phyloP scores from a whole-genome alignment of 495 filamentous ascomycete species.

The Sordaria brevicollis region DNA sequence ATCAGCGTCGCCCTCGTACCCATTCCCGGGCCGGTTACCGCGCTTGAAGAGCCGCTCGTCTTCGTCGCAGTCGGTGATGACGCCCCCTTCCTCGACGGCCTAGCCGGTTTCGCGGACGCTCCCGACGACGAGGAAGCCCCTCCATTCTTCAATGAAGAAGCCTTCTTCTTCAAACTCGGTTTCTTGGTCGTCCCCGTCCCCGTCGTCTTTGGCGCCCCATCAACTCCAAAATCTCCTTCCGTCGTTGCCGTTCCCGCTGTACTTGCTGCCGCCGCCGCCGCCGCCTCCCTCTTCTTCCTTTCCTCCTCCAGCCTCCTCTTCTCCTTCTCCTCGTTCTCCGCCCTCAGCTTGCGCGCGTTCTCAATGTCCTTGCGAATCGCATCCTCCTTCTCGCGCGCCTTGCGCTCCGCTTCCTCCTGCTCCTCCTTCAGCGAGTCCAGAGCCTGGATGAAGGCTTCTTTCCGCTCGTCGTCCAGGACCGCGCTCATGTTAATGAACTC shows the following conservation, averaged over 20 bases:
- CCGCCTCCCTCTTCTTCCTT: conserved; percentile 24
- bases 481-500: conserved; percentile 80
- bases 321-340: conserved; percentile 46
- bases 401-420: conserved; percentile 50
- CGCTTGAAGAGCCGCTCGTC: conserved; percentile 21
- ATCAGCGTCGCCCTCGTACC: conserved; percentile 39
- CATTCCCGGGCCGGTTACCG: conserved; percentile 26
- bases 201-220: neutral
- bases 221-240: conserved; percentile 5
- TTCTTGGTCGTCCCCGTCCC: neutral
- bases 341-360: conserved; percentile 37
- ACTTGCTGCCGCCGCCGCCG: conserved; percentile 11
- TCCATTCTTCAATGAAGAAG: neutral
- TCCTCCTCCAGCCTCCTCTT: conserved; percentile 35
- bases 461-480: conserved; percentile 82
- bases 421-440: conserved; percentile 67
- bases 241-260: neutral
- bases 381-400: conserved; percentile 52
- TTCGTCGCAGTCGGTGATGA: conserved; percentile 14
- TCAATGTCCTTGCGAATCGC: conserved; percentile 50
- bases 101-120: conserved; percentile 35
- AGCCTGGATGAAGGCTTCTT: conserved; percentile 73
- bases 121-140: neutral
- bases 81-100: conserved; percentile 31
- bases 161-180: neutral